phyloP scores from a whole-genome alignment of 768 basidiomycete genomes.

The Peribolospora kevripleyi region DNA sequence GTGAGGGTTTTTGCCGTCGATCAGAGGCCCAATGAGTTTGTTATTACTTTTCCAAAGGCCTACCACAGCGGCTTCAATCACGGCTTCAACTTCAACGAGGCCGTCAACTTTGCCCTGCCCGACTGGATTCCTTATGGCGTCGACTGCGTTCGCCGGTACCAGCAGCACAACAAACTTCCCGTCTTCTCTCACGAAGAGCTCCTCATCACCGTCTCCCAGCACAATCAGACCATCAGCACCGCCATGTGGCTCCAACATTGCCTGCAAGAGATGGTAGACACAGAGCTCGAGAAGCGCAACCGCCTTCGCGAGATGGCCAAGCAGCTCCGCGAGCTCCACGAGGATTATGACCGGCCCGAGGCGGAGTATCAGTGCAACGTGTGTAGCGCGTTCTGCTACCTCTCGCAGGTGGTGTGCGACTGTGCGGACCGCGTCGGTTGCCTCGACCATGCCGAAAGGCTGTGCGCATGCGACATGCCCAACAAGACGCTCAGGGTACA shows the following conservation, averaged over 20 bases:
- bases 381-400: constrained; percentile 86
- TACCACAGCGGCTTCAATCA: constrained; percentile 56
- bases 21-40: constrained; percentile 90
- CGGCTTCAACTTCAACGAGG: constrained; percentile 97
- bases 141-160: constrained; percentile 71
- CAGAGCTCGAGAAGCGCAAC: constrained; percentile 47
- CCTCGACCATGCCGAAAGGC: constrained; percentile 51
- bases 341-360: constrained; percentile 59
- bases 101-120: constrained; percentile 89
- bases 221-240: constrained; percentile 73
- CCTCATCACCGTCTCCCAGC: constrained; percentile 87
- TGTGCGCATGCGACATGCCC: constrained; percentile 40
- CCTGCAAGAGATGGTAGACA: constrained; percentile 65
- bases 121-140: constrained; percentile 78
- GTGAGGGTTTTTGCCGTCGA: constrained; percentile 85
- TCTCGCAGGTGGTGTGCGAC: constrained; percentile 66
- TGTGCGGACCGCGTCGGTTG: constrained; percentile 45
- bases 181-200: constrained; percentile 98
- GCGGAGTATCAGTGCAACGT: constrained; percentile 85
- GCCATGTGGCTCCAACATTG: constrained; percentile 72
- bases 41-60: constrained; percentile 90
- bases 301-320: constrained; percentile 29
- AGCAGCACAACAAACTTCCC: constrained; percentile 70
- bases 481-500: constrained; percentile 48
- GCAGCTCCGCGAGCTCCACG: constrained; percentile 41